Conservation (phyloP, 139 green algal genomes). For the Asterochloris erici region DNA sequence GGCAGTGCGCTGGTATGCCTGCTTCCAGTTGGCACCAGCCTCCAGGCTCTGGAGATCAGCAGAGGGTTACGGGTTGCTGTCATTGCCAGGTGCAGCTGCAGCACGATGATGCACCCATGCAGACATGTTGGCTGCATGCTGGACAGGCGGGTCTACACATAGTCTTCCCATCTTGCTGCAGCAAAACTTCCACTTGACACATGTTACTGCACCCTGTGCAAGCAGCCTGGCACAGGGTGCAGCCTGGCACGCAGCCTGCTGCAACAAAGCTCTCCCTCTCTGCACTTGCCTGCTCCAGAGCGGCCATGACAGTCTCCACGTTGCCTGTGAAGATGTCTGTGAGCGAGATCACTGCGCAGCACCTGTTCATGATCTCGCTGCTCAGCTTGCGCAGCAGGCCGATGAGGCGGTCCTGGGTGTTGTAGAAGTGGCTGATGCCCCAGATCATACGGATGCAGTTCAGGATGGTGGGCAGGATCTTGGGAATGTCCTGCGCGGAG, state of each 20-base stretch:
- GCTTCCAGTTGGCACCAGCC: slow-evolving; percentile 67
- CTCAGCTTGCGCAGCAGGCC: slow-evolving; percentile 78
- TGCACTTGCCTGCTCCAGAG: slow-evolving; percentile 41
- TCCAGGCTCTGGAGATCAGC: slow-evolving; percentile 46
- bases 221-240: not conserved
- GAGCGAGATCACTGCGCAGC: slow-evolving; percentile 64
- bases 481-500: slow-evolving; percentile 49
- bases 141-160: too few relatives aligned
- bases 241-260: too few relatives aligned
- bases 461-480: slow-evolving; percentile 69
- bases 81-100: too few relatives aligned
- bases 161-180: too few relatives aligned
- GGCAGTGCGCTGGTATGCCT: slow-evolving; percentile 60
- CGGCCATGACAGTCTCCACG: slow-evolving; percentile 25
- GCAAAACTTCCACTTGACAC: not conserved
- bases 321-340: slow-evolving; percentile 65
- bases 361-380: slow-evolving; percentile 87
- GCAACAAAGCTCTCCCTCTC: not conserved
- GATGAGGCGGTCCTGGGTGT: slow-evolving; percentile 76
- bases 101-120: too few relatives aligned
- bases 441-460: slow-evolving; percentile 83
- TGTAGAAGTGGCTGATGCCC: slow-evolving; percentile 80
- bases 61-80: not conserved
- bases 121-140: too few relatives aligned
- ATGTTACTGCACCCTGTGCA: not conserved